Conservation (phyloP, 257 asterid species). For the Striga asiatica region DNA sequence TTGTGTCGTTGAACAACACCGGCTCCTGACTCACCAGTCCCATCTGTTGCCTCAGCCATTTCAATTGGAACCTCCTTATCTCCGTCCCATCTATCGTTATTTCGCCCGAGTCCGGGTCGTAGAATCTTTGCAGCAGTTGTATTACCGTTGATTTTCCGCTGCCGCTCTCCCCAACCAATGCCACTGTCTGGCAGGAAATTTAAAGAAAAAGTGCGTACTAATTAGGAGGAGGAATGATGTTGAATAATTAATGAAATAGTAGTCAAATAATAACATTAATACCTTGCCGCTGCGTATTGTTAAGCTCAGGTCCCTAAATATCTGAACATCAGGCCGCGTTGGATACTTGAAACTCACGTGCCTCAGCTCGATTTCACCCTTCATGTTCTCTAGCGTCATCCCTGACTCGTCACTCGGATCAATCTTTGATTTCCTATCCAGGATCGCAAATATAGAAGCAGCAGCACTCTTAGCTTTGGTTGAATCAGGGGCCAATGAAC, state of each 20-base stretch:
- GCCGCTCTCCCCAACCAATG: constrained; percentile 76
- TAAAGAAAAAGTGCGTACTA: too few species aligned
- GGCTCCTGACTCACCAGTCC: constrained; percentile 83
- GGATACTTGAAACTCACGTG: constrained; percentile 51
- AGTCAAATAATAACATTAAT: not conserved
- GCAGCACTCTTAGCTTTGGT: constrained; percentile 45
- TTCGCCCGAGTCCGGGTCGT: constrained; percentile 45
- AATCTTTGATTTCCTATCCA: constrained; percentile 45
- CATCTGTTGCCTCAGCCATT: constrained; percentile 68
- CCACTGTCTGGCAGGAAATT: constrained; percentile 69
- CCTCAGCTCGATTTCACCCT: constrained; percentile 45
- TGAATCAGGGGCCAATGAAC: constrained; percentile 52
- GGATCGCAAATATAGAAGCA: constrained; percentile 42
- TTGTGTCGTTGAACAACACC: constrained; percentile 42
- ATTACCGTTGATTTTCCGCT: constrained; percentile 75
- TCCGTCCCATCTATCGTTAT: constrained; percentile 49
- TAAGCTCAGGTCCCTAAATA: constrained; percentile 42
- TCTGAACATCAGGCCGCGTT: constrained; percentile 39
- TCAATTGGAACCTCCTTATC: constrained; percentile 38
- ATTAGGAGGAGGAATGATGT: too few species aligned
- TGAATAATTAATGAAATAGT: too few species aligned
- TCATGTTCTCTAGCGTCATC: constrained; percentile 22
- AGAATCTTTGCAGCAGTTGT: constrained; percentile 44
- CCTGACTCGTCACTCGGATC: constrained; percentile 54
- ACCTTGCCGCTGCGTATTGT: constrained; percentile 51